A percentile compares a stretch with the other conserved stretches of the same genome.
phyloP scores from a whole-genome alignment of 2,329 filamentous ascomycete species.

The Emericellopsis cladophorae region DNA sequence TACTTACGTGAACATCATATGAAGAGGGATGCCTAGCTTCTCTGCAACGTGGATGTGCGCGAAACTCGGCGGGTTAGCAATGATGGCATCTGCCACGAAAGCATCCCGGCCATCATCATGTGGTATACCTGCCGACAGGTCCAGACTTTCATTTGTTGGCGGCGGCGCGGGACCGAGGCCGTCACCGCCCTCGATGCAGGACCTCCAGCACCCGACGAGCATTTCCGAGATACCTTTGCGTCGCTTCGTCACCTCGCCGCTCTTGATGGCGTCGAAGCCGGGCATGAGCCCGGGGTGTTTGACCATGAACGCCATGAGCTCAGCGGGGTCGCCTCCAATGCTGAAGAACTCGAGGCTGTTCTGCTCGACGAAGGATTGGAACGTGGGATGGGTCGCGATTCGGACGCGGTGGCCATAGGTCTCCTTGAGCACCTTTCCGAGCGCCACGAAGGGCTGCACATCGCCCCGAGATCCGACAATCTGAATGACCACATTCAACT shows the following conservation, averaged over 20 bases:
- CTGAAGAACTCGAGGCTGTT: slow-evolving; percentile 64
- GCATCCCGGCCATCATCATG: slow-evolving; percentile 36
- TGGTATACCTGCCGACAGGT: slow-evolving; percentile 16
- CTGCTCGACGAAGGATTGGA: slow-evolving; percentile 55
- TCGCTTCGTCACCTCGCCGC: slow-evolving; percentile 64
- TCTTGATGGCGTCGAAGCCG: slow-evolving; percentile 62
- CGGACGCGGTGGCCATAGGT: slow-evolving; percentile 60
- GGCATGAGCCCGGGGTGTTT: slow-evolving; percentile 82
- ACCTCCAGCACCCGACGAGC: slow-evolving; percentile 75
- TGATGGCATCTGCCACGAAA: slow-evolving; percentile 75
- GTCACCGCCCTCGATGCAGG: slow-evolving; percentile 69
- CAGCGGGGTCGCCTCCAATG: slow-evolving; percentile 63
- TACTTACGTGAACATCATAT: slow-evolving; percentile 81
- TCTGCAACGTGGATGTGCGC: slow-evolving; percentile 66
- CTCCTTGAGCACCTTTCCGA: slow-evolving; percentile 52
- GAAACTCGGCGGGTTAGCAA: slow-evolving; percentile 68
- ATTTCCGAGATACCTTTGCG: slow-evolving; percentile 67
- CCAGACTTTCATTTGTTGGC: slow-evolving; percentile 31
- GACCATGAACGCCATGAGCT: slow-evolving; percentile 84
- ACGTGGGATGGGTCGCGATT: slow-evolving; percentile 59
- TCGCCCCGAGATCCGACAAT: slow-evolving; percentile 65
- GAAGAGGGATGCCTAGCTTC: slow-evolving; percentile 60
- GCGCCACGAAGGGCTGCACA: slow-evolving; percentile 62
- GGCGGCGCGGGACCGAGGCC: slow-evolving; percentile 39
- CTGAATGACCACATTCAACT: slow-evolving; percentile 60